Conservation (phyloP, 2,329 filamentous ascomycete genomes). For the Chaetomium globosum region DNA sequence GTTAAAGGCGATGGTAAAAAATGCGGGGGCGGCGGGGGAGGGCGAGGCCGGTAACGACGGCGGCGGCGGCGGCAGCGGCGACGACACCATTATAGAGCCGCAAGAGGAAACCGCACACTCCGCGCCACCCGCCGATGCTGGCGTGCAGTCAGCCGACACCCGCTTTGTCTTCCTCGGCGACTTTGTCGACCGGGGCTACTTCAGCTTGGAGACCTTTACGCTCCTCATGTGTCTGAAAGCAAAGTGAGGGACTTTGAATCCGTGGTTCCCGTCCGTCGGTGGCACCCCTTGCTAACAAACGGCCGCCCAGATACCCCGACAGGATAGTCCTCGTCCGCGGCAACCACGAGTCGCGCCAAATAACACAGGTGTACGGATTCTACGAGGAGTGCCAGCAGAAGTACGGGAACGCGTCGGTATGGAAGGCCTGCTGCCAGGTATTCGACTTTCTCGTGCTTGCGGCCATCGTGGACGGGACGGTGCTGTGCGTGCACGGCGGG, state of each 20-base stretch:
- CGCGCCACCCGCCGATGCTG: constrained; percentile 42
- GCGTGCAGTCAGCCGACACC: constrained; percentile 55
- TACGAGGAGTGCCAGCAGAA: constrained; percentile 98
- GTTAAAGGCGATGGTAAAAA: constrained; percentile 80
- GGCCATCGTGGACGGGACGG: constrained; percentile 96
- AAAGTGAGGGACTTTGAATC: constrained; percentile 49
- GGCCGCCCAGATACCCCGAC: constrained; percentile 76
- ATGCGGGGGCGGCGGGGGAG: constrained; percentile 56
- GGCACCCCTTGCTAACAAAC: neutral
- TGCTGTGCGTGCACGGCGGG: constrained; percentile 96
- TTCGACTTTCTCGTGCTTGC: constrained; percentile 97
- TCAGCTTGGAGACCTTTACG: constrained; percentile 97
- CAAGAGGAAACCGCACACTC: constrained; percentile 51
- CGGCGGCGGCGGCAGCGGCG: constrained; percentile 50
- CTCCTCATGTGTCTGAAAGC: constrained; percentile 92
- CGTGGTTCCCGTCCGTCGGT: neutral
- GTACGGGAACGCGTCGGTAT: constrained; percentile 98
- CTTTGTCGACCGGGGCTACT: constrained; percentile 96
- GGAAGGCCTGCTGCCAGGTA: constrained; percentile 99
- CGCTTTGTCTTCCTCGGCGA: constrained; percentile 72
- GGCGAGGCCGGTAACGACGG: constrained; percentile 53
- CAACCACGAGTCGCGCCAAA: constrained; percentile 96
- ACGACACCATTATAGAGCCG: constrained; percentile 20
- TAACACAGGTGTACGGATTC: constrained; percentile 98
- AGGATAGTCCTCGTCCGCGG: constrained; percentile 95